Conservation (phyloP, 306 rosid genomes). For the Trifolium subterraneum region DNA sequence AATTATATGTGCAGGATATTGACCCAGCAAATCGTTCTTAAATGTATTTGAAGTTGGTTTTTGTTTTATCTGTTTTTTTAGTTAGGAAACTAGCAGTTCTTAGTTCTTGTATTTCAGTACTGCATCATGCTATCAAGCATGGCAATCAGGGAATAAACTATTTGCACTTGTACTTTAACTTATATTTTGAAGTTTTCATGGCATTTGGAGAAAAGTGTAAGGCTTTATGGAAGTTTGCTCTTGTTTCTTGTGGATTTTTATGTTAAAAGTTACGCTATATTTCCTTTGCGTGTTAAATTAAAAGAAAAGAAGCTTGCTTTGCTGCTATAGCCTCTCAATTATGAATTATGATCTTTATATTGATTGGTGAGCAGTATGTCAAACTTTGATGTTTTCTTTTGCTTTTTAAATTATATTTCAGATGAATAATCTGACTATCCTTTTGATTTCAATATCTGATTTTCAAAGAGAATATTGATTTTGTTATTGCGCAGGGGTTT, state of each 20-base stretch:
- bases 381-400: not conserved
- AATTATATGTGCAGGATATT: slow-evolving; percentile 32
- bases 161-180: slow-evolving; percentile 13
- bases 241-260: not conserved
- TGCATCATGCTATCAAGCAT: slow-evolving; percentile 33
- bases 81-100: slow-evolving; percentile 28
- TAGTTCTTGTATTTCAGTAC: slow-evolving; percentile 27
- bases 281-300: slow-evolving; percentile 14
- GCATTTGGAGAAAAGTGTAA: slow-evolving; percentile 20
- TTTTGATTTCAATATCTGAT: slow-evolving; percentile 32
- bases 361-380: slow-evolving; percentile 8
- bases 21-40: slow-evolving; percentile 23
- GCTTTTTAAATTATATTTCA: slow-evolving; percentile 15
- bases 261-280: not conserved
- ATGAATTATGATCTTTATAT: slow-evolving; percentile 21
- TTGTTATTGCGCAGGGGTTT: slow-evolving; percentile 75
- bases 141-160: slow-evolving; percentile 28
- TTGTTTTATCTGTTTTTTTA: slow-evolving; percentile 21
- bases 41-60: slow-evolving; percentile 37
- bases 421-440: slow-evolving; percentile 34
- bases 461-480: slow-evolving; percentile 42
- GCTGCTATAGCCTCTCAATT: slow-evolving; percentile 21
- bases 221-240: slow-evolving; percentile 14
- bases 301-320: not conserved
- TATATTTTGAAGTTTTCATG: slow-evolving; percentile 25